Evolutionary conservation across 805 yeast genomes (phyloP).

Genomic region (Sugiyamaella marilandica): DNA sequence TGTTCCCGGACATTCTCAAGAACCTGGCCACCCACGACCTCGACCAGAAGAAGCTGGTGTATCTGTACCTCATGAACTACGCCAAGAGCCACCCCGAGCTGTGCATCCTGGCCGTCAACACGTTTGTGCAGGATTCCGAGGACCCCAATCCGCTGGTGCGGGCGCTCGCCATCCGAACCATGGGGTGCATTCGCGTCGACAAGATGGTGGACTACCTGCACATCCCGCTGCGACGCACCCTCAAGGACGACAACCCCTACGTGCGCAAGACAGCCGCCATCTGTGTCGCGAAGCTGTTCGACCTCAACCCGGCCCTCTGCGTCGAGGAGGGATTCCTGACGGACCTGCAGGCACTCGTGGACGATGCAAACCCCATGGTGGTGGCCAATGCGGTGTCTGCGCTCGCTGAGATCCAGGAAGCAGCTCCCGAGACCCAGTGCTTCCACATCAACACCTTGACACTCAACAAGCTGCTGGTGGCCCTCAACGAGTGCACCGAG

Average conservation of each 20-base stretch:
- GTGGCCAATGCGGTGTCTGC: constrained; percentile 91
- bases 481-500: constrained; percentile 95
- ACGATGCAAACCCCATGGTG: constrained; percentile 94
- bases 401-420: constrained; percentile 72
- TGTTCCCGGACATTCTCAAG: constrained; percentile 93
- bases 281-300: constrained; percentile 93
- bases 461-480: constrained; percentile 60
- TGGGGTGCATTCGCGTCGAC: constrained; percentile 97
- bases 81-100: constrained; percentile 96
- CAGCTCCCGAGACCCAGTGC: constrained; percentile 51
- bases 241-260: constrained; percentile 91
- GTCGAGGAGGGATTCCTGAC: constrained; percentile 82
- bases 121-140: constrained; percentile 91
- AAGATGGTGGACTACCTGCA: constrained; percentile 94
- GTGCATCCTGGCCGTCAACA: constrained; percentile 92
- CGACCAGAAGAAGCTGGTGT: constrained; percentile 94
- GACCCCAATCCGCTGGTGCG: constrained; percentile 95
- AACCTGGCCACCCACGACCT: constrained; percentile 95
- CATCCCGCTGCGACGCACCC: constrained; percentile 77
- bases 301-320: constrained; percentile 73
- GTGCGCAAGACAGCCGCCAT: constrained; percentile 97
- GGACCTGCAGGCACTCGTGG: constrained; percentile 58
- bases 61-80: constrained; percentile 91
- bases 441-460: constrained; percentile 39
- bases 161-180: constrained; percentile 94